Evolutionary conservation across 805 yeast species (phyloP).

Genomic region (Lachancea cidri): DNA sequence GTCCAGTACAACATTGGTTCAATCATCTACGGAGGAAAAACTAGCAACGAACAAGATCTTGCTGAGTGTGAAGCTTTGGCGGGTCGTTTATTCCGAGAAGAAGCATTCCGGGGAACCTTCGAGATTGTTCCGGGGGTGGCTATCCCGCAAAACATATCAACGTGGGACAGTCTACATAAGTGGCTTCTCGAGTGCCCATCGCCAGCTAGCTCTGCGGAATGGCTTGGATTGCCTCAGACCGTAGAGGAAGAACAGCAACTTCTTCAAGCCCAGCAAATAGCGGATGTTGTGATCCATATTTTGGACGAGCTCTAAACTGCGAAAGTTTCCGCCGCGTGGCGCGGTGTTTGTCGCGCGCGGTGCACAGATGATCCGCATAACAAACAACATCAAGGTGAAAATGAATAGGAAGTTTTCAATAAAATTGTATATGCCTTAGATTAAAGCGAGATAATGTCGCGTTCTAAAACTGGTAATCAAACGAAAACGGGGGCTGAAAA

Average conservation of each 20-base stretch:
- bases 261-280: conserved; percentile 3
- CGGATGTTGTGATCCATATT: not conserved
- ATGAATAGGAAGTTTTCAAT: no score
- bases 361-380: not conserved
- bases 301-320: not conserved
- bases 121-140: conserved; percentile 13
- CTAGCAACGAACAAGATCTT: conserved; percentile 40
- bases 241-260: conserved; percentile 3
- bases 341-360: not conserved
- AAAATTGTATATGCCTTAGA: no score
- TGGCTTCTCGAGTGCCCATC: conserved; percentile 5
- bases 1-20: conserved; percentile 10
- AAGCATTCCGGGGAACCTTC: conserved; percentile 3
- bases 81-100: conserved; percentile 8
- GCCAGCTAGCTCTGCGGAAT: conserved; percentile 3
- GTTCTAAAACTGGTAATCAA: not conserved
- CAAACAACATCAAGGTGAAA: not conserved
- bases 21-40: conserved; percentile 43
- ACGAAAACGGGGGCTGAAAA: not conserved
- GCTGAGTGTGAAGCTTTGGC: conserved; percentile 15
- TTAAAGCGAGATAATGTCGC: not conserved
- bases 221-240: conserved; percentile 3
- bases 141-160: conserved; percentile 6
- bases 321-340: not conserved
- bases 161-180: not conserved